Conservation (phyloP, 768 basidiomycete species). For the Chalciporus pseudorubinellus region DNA sequence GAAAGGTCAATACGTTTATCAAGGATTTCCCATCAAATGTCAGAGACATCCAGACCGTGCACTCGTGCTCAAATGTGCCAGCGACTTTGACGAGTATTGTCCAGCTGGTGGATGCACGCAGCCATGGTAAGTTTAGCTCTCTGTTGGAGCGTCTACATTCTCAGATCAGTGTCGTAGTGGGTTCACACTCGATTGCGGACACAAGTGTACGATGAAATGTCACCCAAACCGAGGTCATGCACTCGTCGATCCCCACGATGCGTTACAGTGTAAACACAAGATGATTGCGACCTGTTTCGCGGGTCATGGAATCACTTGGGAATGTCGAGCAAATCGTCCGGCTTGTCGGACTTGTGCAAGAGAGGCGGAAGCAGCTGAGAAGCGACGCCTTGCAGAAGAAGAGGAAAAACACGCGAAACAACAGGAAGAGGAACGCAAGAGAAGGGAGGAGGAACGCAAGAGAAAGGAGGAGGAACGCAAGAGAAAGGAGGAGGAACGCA, state of each 20-base stretch:
- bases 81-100: constrained; percentile 50
- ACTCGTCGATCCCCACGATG: constrained; percentile 6
- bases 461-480: constrained; percentile 38
- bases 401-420: not conserved
- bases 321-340: constrained; percentile 36
- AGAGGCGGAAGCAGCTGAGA: constrained; percentile 36
- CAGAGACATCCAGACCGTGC: constrained; percentile 46
- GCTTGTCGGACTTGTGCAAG: constrained; percentile 45
- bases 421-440: not conserved
- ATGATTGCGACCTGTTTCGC: constrained; percentile 38
- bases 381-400: constrained; percentile 8
- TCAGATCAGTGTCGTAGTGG: not conserved
- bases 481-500: constrained; percentile 1
- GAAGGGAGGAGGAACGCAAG: constrained; percentile 25
- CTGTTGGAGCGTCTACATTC: no score
- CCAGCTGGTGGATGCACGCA: constrained; percentile 63
- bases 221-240: constrained; percentile 50
- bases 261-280: constrained; percentile 41
- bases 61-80: constrained; percentile 38
- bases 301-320: constrained; percentile 44
- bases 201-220: constrained; percentile 58
- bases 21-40: constrained; percentile 53
- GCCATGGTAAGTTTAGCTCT: constrained; percentile 46
- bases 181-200: constrained; percentile 24
- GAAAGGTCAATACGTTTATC: constrained; percentile 6